Conservation (phyloP, 1,284 basidiomycete species). For the Trametes polyzona region DNA sequence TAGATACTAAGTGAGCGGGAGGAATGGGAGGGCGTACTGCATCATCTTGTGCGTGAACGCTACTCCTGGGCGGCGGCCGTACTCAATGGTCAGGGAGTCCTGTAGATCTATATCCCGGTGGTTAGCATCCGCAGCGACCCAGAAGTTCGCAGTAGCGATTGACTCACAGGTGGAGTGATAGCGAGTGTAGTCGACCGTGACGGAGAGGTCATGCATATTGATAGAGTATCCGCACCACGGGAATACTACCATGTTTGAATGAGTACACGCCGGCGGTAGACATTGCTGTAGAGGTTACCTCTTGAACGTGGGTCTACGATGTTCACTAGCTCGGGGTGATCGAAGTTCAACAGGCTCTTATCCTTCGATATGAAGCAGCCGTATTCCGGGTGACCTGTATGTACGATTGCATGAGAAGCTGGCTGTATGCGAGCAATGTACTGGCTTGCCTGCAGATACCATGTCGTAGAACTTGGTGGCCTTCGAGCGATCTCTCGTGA, state of each 20-base stretch:
- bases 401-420: neutral
- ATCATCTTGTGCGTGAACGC: conserved; percentile 72
- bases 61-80: conserved; percentile 58
- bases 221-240: conserved; percentile 91
- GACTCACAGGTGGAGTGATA: conserved; percentile 58
- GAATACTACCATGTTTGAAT: conserved; percentile 44
- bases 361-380: conserved; percentile 89
- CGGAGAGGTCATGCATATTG: conserved; percentile 73
- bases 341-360: conserved; percentile 91
- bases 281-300: conserved; percentile 39
- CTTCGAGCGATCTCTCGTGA: conserved; percentile 70
- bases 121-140: neutral
- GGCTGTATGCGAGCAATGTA: neutral
- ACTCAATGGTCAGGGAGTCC: conserved; percentile 69
- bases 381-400: conserved; percentile 84
- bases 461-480: conserved; percentile 76
- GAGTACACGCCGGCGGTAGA: neutral
- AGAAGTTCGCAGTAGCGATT: neutral
- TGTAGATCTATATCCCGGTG: conserved; percentile 47
- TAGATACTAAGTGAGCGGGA: neutral
- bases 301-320: conserved; percentile 51
- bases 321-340: conserved; percentile 62
- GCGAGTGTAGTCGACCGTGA: conserved; percentile 76
- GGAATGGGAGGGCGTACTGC: conserved; percentile 50
- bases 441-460: conserved; percentile 73